Base-by-base conservation (phyloP, 208 protist species). In the Leishmania tarentolae region DNA sequence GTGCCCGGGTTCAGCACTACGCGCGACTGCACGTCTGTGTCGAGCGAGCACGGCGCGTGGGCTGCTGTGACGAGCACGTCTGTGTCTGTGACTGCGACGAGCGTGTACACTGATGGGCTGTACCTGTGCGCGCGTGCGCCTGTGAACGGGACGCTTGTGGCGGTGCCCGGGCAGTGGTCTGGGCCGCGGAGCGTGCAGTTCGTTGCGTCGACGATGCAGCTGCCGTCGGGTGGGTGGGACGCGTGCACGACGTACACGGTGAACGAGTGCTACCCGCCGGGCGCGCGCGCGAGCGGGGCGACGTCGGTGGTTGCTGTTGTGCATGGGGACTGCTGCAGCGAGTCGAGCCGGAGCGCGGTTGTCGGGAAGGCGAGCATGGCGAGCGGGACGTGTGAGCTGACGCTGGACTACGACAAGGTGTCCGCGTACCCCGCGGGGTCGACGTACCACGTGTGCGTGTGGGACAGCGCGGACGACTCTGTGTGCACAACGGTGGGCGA, bases 41-140 rank as follows among this genome's bases (percentile, higher is more conserved):
- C 47, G 70, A 83, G 77, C 28, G 76, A 79, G 24, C 87, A 91
- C 83, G 91, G 91, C 47, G 71, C 57, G 31, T 95, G 91, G 91
- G 31, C 59, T 21, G 71, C 74, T 24, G 61, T 83, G 59, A 82
- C 61, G 47, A 71, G 56, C 74, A 86, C 75, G 31, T 74, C 83
- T 44, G 87, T 95, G 72, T 35, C 47, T 19, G 87, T 95, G 71
- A 88, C 63, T 31, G 91, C 91, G 3, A 79, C 69, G 24, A 46
- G 81, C 5, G 59, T 81, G 61, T 57, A 37, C 52, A 70, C n/a
- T 24, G 21, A 59, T 52, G 46, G 65, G 21, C 74, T 93, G 59
- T 93, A 91, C 79, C 82, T 93, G 24, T 93, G 91, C 79, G 89
- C 91, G n/a, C 66, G 44, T 31, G 84, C 86, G 19, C 83, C 86